Conservation (phyloP, 305 asterid species). For the Fraxinus baroniana region DNA sequence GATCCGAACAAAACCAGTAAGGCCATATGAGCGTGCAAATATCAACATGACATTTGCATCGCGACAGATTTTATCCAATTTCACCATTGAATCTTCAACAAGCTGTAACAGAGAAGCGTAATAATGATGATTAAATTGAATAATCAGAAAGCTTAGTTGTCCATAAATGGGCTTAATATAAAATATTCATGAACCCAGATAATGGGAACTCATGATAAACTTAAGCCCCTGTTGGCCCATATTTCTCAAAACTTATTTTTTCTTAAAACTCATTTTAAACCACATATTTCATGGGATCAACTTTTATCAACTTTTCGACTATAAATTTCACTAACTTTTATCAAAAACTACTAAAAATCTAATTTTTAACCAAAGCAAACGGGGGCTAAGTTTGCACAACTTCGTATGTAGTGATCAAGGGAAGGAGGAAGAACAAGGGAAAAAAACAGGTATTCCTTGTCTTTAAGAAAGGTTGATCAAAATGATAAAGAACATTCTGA, state of each 20-base stretch:
- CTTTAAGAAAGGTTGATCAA: background rate
- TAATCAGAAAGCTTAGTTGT: background rate
- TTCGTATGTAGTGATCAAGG: background rate
- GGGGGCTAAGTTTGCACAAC: background rate
- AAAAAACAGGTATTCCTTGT: background rate
- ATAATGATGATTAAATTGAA: conserved; percentile 6
- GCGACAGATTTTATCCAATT: conserved; percentile 85
- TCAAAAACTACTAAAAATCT: no score
- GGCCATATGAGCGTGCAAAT: conserved; percentile 95
- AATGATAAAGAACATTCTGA: background rate
- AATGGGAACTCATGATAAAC: background rate
- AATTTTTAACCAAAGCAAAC: no score
- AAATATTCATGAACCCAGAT: conserved; percentile 11
- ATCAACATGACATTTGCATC: conserved; percentile 74
- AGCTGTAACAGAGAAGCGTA: conserved; percentile 49
- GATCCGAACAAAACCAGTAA: conserved; percentile 83
- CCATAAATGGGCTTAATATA: conserved; percentile 1
- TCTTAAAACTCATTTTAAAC: background rate
- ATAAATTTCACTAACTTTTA: no score
- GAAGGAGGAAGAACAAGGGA: background rate
- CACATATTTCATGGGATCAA: background rate
- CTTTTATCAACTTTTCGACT: no score
- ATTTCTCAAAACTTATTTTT: background rate
- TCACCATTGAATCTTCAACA: conserved; percentile 81
- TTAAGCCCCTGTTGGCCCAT: background rate